phyloP scores from a whole-genome alignment of 2,329 filamentous ascomycete genomes.

The Aspergillus sp. region DNA sequence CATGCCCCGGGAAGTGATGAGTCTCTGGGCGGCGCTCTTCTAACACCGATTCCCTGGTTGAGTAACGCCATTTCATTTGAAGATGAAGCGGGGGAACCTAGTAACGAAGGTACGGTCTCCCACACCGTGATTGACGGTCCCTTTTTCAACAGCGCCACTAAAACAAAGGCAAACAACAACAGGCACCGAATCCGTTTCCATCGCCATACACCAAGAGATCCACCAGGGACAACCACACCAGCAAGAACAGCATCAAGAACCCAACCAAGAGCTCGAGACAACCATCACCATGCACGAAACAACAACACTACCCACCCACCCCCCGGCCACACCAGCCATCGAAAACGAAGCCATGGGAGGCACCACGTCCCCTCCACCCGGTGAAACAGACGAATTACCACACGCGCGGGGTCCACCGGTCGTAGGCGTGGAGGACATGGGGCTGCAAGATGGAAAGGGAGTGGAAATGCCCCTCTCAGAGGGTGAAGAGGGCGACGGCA shows the following conservation, averaged over 20 bases:
- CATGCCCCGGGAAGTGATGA: constrained; percentile 68
- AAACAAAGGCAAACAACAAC: neutral
- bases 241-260: neutral
- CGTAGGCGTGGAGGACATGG: constrained; percentile 79
- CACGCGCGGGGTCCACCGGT: constrained; percentile 78
- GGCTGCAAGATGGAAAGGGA: constrained; percentile 55
- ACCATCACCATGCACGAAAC: constrained; percentile 2
- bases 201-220: neutral
- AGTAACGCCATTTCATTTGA: constrained; percentile 28
- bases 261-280: constrained; percentile 1
- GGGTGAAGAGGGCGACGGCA: constrained; percentile 8
- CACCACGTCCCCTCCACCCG: constrained; percentile 29
- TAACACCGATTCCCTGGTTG: constrained; percentile 94
- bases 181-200: neutral
- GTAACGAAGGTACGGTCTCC: constrained; percentile 13
- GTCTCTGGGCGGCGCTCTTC: constrained; percentile 74
- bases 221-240: neutral
- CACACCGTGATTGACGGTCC: too few species aligned
- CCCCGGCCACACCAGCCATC: constrained; percentile 1
- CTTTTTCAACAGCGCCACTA: too few species aligned
- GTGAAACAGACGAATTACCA: constrained; percentile 56
- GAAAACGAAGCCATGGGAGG: constrained; percentile 15
- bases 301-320: neutral
- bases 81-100: constrained; percentile 11
- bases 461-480: constrained; percentile 33